Evolutionary conservation across 257 asterid species (phyloP).

Genomic region (Marsdenia floribunda): DNA sequence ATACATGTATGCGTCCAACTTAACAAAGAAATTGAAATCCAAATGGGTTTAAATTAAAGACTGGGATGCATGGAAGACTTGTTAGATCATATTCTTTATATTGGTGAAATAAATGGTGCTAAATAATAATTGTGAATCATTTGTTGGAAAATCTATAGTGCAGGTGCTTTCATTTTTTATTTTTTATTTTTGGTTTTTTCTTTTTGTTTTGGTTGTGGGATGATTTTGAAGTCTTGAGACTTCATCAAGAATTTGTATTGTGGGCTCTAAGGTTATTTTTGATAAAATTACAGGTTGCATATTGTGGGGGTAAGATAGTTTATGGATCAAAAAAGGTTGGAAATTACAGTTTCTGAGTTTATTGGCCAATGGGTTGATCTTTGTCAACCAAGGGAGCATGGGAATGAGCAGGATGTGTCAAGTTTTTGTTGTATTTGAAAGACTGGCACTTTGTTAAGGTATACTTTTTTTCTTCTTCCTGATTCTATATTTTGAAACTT

Average conservation of each 20-base stretch:
- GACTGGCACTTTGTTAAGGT: too few species aligned
- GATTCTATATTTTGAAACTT: too few species aligned
- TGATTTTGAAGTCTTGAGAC: too few species aligned
- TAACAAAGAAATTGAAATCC: not conserved
- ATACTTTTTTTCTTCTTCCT: too few species aligned
- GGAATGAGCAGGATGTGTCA: constrained; percentile 25
- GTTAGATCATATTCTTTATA: constrained; percentile 63
- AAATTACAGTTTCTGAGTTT: constrained; percentile 78
- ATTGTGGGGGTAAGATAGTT: constrained; percentile 71
- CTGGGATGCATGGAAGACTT: constrained; percentile 98
- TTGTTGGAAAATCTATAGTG: constrained; percentile 71
- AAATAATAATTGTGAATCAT: too few species aligned
- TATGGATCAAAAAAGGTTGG: constrained; percentile 75
- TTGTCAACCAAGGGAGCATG: constrained; percentile 16
- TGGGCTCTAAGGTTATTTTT: too few species aligned
- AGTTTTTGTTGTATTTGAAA: too few species aligned
- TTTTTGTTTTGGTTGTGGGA: not conserved
- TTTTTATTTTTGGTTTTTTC: too few species aligned
- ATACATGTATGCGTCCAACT: too few species aligned
- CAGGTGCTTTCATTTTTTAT: constrained; percentile 62
- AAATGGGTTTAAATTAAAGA: constrained; percentile 30
- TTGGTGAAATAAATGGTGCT: too few species aligned
- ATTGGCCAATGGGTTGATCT: constrained; percentile 41
- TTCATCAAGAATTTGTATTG: too few species aligned
- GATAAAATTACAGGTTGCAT: constrained; percentile 76